Percentiles rank a stretch among this genome's conserved stretches.
These are phyloP conservation scores for Stephanodiscus triporus DNA, from an alignment of 108 stramenopile genomes.

Conservation along the genomic window DNA sequence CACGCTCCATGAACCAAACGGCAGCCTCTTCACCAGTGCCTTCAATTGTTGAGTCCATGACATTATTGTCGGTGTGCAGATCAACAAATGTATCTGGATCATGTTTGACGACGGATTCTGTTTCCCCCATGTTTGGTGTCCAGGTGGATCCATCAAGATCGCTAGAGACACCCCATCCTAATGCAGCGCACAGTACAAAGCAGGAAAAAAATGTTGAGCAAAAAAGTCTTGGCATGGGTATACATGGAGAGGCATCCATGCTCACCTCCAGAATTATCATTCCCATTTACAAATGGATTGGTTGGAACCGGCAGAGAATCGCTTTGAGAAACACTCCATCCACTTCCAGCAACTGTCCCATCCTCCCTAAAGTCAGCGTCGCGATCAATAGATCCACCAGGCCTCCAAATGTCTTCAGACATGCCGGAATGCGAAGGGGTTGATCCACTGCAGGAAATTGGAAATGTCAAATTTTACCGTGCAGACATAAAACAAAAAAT, in stretches of 20 bases:
- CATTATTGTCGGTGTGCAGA: slow-evolving; percentile 47
- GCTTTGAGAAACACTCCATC: slow-evolving; percentile 54
- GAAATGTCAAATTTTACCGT: neutral
- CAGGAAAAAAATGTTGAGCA: slow-evolving; percentile 8
- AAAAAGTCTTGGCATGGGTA: neutral
- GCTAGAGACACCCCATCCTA: slow-evolving; percentile 62
- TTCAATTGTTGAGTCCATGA: slow-evolving; percentile 50
- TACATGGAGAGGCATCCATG: neutral
- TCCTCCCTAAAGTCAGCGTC: slow-evolving; percentile 35
- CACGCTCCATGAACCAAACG: slow-evolving; percentile 94
- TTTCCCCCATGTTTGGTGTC: slow-evolving; percentile 45
- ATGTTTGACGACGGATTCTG: slow-evolving; percentile 36
- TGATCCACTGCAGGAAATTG: slow-evolving; percentile 24
- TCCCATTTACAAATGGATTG: slow-evolving; percentile 42
- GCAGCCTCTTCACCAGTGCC: slow-evolving; percentile 73
- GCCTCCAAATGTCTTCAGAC: slow-evolving; percentile 87
- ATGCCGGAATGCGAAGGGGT: slow-evolving; percentile 49
- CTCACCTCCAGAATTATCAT: slow-evolving; percentile 29
- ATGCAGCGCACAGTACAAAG: neutral
- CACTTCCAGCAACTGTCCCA: slow-evolving; percentile 46
- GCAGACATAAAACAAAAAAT: neutral
- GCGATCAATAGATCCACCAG: slow-evolving; percentile 77
- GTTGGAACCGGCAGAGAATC: slow-evolving; percentile 44
- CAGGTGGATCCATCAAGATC: slow-evolving; percentile 55
- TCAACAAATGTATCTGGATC: slow-evolving; percentile 38